Evolutionary conservation across 2,329 filamentous ascomycete genomes (phyloP).

Genomic region (Neurospora crassa): DNA sequence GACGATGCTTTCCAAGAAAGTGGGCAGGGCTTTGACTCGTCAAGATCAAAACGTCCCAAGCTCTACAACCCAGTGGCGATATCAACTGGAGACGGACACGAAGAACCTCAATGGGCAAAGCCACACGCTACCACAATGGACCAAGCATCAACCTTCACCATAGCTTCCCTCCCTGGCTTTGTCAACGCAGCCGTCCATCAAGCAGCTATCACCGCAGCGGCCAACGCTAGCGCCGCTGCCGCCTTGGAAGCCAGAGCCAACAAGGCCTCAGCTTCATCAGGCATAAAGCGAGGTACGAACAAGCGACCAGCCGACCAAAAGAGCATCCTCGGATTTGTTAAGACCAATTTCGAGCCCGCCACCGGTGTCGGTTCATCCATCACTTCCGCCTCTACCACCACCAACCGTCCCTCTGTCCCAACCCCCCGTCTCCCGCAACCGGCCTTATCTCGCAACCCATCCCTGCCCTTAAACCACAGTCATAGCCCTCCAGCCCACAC

Average conservation of each 20-base stretch:
- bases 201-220: constrained; percentile 25
- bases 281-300: constrained; percentile 17
- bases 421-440: neutral
- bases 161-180: constrained; percentile 48
- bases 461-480: constrained; percentile 5
- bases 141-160: constrained; percentile 46
- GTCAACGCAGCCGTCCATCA: constrained; percentile 51
- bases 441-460: neutral
- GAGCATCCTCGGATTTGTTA: constrained; percentile 34
- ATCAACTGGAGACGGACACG: constrained; percentile 13
- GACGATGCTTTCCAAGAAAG: constrained; percentile 28
- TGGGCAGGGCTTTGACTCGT: constrained; percentile 9
- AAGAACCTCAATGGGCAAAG: constrained; percentile 29
- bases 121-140: constrained; percentile 55
- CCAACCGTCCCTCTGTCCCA: neutral
- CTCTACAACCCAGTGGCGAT: constrained; percentile 20
- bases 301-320: constrained; percentile 29
- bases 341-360: constrained; percentile 12
- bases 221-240: constrained; percentile 19
- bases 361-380: constrained; percentile 3
- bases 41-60: constrained; percentile 20
- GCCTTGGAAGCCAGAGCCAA: constrained; percentile 7
- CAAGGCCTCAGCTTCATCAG: neutral
- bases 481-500: neutral
- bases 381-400: constrained; percentile 4